Conservation (phyloP, 345 rosid species). For the Lumnitzera racemosa region DNA sequence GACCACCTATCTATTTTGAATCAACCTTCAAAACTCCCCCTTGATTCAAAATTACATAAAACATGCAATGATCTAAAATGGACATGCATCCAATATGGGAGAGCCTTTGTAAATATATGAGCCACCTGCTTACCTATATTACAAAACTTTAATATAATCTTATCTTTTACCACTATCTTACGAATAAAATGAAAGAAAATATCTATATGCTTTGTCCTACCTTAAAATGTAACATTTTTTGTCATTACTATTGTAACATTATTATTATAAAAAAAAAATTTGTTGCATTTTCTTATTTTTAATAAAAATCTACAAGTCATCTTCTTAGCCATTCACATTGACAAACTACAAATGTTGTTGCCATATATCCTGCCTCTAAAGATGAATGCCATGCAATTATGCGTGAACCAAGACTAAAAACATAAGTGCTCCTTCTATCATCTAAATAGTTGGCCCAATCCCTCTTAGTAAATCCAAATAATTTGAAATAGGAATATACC, state of each 20-base stretch:
- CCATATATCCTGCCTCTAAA: conserved; percentile 6
- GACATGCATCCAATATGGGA: background rate
- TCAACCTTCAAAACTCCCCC: conserved; percentile 1
- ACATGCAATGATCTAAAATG: background rate
- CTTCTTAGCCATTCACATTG: conserved; percentile 1
- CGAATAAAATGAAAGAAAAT: background rate
- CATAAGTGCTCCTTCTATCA: too few species aligned
- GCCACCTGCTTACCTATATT: background rate
- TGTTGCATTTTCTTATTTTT: background rate
- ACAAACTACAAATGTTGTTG: background rate
- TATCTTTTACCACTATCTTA: background rate
- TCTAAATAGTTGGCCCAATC: background rate
- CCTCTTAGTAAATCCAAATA: background rate
- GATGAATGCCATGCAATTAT: background rate
- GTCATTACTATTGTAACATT: conserved; percentile 4
- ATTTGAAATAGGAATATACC: too few species aligned
- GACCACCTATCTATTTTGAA: too few species aligned
- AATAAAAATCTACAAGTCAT: background rate
- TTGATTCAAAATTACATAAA: background rate
- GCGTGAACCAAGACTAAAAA: too few species aligned
- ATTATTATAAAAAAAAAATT: background rate
- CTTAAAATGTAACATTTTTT: conserved; percentile 7
- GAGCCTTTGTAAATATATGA: conserved; percentile 4
- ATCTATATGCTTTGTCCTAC: conserved; percentile 10
- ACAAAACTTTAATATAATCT: too few species aligned